Evolutionary conservation across 345 rosid genomes (phyloP).

Genomic region (Melaleuca alternifolia): DNA sequence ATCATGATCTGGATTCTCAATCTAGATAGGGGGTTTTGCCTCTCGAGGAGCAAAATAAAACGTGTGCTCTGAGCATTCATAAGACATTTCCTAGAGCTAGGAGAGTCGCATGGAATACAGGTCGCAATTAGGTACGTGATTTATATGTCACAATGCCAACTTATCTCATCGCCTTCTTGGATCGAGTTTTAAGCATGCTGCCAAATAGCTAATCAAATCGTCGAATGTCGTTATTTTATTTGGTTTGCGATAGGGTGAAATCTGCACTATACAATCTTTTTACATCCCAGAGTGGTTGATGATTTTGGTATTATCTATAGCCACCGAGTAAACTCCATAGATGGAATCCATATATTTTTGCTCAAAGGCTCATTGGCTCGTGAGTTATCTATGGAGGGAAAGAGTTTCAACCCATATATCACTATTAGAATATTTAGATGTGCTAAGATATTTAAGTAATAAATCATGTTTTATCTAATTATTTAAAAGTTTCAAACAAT

Average conservation of each 20-base stretch:
- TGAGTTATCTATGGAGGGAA: neutral
- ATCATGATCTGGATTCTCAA: too few relatives aligned
- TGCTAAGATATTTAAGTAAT: too few relatives aligned
- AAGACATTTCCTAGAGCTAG: neutral
- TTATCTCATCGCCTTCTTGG: neutral
- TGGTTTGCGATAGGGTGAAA: neutral
- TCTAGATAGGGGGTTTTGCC: too few relatives aligned
- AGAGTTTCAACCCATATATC: neutral
- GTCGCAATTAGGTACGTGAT: neutral
- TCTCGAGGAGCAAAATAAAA: neutral
- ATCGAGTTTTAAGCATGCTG: accelerated
- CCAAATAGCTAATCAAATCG: accelerated
- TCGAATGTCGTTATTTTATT: neutral
- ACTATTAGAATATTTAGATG: too few relatives aligned
- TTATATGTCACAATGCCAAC: neutral
- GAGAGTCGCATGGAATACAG: too few relatives aligned
- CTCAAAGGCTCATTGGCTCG: neutral
- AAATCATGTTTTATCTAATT: too few relatives aligned
- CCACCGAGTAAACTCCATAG: accelerated
- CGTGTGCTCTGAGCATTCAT: too few relatives aligned
- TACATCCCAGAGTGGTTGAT: accelerated
- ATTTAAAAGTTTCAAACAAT: too few relatives aligned
- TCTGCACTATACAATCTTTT: neutral
- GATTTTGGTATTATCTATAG: neutral
- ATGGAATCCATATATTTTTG: neutral